Percentiles rank a stretch among this genome's conserved stretches.
Conservation (phyloP, 1,284 basidiomycete genomes). For the Trametes hirsuta region DNA sequence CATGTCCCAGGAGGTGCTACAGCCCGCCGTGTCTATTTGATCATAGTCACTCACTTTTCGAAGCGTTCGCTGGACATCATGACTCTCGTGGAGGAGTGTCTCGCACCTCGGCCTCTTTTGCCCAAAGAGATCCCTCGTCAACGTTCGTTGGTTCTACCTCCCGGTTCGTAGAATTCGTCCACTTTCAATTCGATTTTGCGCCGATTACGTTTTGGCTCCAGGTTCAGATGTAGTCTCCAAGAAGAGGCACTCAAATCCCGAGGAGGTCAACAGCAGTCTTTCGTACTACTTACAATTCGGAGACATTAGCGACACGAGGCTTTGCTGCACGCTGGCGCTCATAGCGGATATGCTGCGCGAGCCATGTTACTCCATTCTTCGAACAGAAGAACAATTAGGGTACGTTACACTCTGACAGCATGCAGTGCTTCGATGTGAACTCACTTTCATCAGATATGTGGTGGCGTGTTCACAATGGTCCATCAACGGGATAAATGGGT, state of each 20-base stretch:
- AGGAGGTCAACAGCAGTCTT: conserved; percentile 34
- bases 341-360: conserved; percentile 33
- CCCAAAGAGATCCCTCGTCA: conserved; percentile 25
- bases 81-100: conserved; percentile 20
- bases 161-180: conserved; percentile 17
- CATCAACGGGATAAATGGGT: conserved; percentile 26
- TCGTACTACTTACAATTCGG: conserved; percentile 36
- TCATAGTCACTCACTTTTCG: not conserved
- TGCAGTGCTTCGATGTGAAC: not conserved
- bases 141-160: conserved; percentile 29
- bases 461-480: conserved; percentile 27
- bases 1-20: conserved; percentile 23
- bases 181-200: not conserved
- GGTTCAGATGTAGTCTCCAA: conserved; percentile 28
- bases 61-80: conserved; percentile 14
- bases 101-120: conserved; percentile 22
- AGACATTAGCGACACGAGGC: conserved; percentile 22
- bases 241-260: conserved; percentile 27
- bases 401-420: conserved; percentile 6
- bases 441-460: conserved; percentile 27
- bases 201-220: conserved; percentile 4
- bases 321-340: conserved; percentile 27
- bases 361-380: conserved; percentile 33
- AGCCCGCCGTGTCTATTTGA: not conserved
- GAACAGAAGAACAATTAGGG: conserved; percentile 37